Base-by-base conservation (phyloP, 1,139 yeast species). In the Insectozyma bohioensis region DNA sequence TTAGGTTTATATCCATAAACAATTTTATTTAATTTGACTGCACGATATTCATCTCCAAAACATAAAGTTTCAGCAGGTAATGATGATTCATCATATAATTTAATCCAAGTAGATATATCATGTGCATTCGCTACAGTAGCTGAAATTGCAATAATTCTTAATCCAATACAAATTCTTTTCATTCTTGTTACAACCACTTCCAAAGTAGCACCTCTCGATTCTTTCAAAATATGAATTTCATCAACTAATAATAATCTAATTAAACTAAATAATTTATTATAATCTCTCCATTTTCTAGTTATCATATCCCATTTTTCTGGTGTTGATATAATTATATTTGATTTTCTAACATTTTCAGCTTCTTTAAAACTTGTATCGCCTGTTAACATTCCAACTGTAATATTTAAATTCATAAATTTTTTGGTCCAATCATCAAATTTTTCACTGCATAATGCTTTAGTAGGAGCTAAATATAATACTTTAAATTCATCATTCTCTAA, bases 261-360 rank as follows among this genome's bases (percentile, higher is more conserved):
- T 24, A 62, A 43, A 12, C 56, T 59, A 30, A 72, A 59, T n/a
- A 70, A 40, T 22, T 51, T 58, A 3, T 53, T 43, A 35, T 64
- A 61, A 39, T 72, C 76, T 4, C 53, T 43, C 78, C 78, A 70
- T 41, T 62, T 61, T 40, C 80, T 56, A 0, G 80, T 72, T 33
- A 74, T 50, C 29, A 66, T 51, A 42, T 75, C 81, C 78, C 79
- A 74, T 50, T 75, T 75, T 48, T 76, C 81, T 2, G 81, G 80
- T 0, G 80, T 76, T 1, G 78, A 65, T 7, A 76, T 62, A 7
- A 76, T 67, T 4, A 76, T 58, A 30, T 69, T 67, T 3, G 74
- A 61, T 17, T 50, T 60, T 39, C 61, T 62, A 0, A 70, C 70
- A 14, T 52, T 57, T 5, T 66, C 72, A 3, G 67, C 48, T 33